phyloP scores from a whole-genome alignment of 345 rosid genomes.

The Eucalyptus shirleyi region DNA sequence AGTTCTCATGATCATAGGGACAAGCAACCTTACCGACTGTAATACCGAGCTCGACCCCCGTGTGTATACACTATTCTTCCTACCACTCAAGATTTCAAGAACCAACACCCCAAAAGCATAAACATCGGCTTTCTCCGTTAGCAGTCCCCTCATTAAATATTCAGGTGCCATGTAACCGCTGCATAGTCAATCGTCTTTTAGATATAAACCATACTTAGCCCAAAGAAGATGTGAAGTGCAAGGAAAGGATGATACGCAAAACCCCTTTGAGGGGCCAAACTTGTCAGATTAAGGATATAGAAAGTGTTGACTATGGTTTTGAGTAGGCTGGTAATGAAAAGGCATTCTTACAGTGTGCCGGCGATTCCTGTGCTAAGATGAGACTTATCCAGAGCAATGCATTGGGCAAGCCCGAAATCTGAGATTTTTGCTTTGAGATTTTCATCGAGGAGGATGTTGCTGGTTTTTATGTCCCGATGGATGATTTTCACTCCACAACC shows the following conservation, averaged over 20 bases:
- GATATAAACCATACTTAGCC: background rate
- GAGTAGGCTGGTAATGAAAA: background rate
- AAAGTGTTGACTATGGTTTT: background rate
- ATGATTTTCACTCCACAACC: constrained; percentile 49
- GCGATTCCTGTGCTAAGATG: constrained; percentile 54
- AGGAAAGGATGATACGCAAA: background rate
- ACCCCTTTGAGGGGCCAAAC: background rate
- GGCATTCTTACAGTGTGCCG: constrained; percentile 59
- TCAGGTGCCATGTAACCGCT: constrained; percentile 92
- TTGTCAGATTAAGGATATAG: background rate
- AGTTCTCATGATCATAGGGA: background rate
- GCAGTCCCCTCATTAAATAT: constrained; percentile 51
- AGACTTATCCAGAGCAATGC: constrained; percentile 21
- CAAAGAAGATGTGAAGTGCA: background rate
- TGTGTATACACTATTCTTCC: constrained; percentile 46
- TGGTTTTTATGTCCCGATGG: constrained; percentile 76
- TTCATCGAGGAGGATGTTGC: constrained; percentile 69
- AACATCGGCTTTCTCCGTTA: constrained; percentile 72
- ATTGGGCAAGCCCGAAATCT: constrained; percentile 73
- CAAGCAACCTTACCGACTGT: constrained; percentile 22
- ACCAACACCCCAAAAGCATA: constrained; percentile 68
- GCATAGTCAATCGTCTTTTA: background rate
- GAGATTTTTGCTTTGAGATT: constrained; percentile 61
- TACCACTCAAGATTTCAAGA: constrained; percentile 51
- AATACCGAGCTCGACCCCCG: constrained; percentile 36